Conservation (phyloP, 352 stramenopile genomes). For the Globisporangium barbulae region DNA sequence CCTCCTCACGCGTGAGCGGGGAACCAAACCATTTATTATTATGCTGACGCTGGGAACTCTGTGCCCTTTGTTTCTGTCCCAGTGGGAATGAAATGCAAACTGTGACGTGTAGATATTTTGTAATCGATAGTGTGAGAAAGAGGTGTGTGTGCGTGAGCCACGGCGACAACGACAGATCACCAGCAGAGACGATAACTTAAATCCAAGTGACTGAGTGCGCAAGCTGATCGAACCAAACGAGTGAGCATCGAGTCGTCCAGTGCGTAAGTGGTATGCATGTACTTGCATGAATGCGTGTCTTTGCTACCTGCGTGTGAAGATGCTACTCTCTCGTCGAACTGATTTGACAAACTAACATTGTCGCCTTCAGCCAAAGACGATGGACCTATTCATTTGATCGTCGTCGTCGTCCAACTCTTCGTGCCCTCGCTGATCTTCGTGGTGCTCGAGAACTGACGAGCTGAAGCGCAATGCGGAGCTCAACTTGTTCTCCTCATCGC, state of each 20-base stretch:
- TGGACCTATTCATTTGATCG: constrained; percentile 22
- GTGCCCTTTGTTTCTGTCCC: background rate
- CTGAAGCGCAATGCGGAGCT: constrained; percentile 25
- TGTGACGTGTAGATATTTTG: constrained; percentile 9
- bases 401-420: constrained; percentile 11
- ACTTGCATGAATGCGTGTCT: background rate
- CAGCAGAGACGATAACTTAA: constrained; percentile 6
- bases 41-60: constrained; percentile 7
- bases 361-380: constrained; percentile 32
- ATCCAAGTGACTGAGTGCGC: constrained; percentile 9
- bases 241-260: background rate
- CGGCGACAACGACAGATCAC: background rate
- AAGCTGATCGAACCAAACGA: background rate
- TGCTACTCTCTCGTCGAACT: background rate
- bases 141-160: background rate
- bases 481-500: constrained; percentile 78
- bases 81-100: constrained; percentile 8
- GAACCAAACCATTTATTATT: background rate
- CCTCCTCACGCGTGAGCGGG: constrained; percentile 7
- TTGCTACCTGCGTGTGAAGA: background rate
- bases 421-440: background rate
- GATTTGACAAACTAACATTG: background rate
- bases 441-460: background rate
- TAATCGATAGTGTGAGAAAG: constrained; percentile 8
- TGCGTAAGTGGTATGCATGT: constrained; percentile 3